Conservation (phyloP, 164 flowering plant genomes). For the Platanus orientalis region DNA sequence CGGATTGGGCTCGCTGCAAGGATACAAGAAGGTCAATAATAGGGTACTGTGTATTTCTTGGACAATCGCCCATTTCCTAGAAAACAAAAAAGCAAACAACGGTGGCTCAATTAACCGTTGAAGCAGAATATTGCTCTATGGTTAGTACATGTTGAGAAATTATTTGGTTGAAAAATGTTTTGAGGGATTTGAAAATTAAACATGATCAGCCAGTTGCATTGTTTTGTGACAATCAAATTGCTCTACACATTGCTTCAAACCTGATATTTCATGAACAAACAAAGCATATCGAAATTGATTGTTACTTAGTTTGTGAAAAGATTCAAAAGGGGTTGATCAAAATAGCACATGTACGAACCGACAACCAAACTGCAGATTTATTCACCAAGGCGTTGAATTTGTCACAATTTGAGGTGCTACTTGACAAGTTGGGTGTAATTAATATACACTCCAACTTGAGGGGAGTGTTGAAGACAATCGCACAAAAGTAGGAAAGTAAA, state of each 20-base stretch:
- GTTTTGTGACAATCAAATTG: conserved; percentile 13
- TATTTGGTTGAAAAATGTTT: too few species aligned
- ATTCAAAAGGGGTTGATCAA: too few species aligned
- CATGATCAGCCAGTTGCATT: background rate
- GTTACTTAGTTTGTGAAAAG: conserved; percentile 11
- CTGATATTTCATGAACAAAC: conserved; percentile 16
- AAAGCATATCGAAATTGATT: too few species aligned
- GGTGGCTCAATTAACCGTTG: background rate
- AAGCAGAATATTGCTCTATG: conserved; percentile 2
- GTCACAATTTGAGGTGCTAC: background rate
- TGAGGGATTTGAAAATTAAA: background rate
- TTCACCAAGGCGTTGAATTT: background rate
- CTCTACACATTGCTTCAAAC: too few species aligned
- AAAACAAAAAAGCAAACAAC: too few species aligned
- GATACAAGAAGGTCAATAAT: too few species aligned
- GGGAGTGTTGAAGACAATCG: too few species aligned
- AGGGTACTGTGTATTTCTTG: too few species aligned
- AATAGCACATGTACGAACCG: background rate
- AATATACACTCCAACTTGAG: conserved; percentile 1
- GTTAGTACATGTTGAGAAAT: background rate
- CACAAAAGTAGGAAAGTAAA: too few species aligned
- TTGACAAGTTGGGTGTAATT: conserved; percentile 5
- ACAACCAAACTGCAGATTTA: background rate
- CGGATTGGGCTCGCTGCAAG: too few species aligned
- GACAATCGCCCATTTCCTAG: too few species aligned